Evolutionary conservation across 164 flowering plant species (phyloP).

Genomic region (Vitis riparia): DNA sequence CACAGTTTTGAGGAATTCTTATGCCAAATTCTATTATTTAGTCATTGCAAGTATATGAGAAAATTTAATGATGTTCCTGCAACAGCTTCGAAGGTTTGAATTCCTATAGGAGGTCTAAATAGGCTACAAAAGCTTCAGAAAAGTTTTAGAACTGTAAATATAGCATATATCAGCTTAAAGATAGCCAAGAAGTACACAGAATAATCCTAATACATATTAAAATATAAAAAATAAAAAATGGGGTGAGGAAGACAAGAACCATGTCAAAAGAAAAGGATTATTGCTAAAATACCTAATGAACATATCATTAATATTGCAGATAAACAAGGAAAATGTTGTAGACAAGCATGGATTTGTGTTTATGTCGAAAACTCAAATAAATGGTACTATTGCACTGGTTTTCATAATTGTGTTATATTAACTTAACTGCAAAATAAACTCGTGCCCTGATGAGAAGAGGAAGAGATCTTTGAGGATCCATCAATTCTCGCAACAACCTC

Average conservation of each 20-base stretch:
- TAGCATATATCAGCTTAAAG: too few relatives aligned
- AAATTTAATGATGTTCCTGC: neutral
- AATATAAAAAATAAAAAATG: neutral
- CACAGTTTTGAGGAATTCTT: too few relatives aligned
- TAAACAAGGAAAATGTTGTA: too few relatives aligned
- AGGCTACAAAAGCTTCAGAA: too few relatives aligned
- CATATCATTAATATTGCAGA: neutral
- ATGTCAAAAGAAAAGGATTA: too few relatives aligned
- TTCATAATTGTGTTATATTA: neutral
- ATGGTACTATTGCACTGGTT: neutral
- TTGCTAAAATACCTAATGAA: neutral
- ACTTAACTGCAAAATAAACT: constrained; percentile 74
- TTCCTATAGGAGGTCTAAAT: too few relatives aligned
- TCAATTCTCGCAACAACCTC: constrained; percentile 70
- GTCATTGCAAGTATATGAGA: neutral
- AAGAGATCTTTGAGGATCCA: constrained; percentile 84
- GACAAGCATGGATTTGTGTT: neutral
- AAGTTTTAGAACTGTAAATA: too few relatives aligned
- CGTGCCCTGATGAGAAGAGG: constrained; percentile 74
- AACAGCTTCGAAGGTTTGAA: too few relatives aligned
- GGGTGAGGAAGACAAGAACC: too few relatives aligned
- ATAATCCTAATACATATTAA: neutral
- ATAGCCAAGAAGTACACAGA: too few relatives aligned
- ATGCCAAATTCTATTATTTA: too few relatives aligned
- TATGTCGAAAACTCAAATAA: neutral